Base-by-base conservation (phyloP, 2,329 filamentous ascomycete species). In the Chaetothyriales sp. region DNA sequence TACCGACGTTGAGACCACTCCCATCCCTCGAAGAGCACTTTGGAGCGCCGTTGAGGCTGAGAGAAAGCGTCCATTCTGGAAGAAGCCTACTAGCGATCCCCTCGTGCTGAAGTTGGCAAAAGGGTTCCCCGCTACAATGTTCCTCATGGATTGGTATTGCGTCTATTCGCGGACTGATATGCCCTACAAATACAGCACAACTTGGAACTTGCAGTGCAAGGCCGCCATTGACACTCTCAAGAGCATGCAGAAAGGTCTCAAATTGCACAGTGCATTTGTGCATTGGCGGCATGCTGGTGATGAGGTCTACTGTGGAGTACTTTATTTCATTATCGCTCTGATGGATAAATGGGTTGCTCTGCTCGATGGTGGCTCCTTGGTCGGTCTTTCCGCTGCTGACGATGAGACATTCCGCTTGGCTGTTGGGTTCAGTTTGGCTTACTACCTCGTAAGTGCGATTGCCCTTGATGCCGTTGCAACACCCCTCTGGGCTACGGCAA, bases 121-220 rank as follows among this genome's bases (percentile, higher is more conserved):
- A 4, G 75, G 76, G 48, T 78, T 72, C 67, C 70, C 74, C 5
- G 70, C 73, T 0, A 77, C 75, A 4, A 67, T 75, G 28, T 78
- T 78, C 60, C 66, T 78, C 9, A 66, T 80, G 44, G 68, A 77
- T 50, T 75, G 75, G 73, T 77, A 76, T 56, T 73, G 73, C 58
- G 66, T 70, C 53, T 65, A 72, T 62, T 68, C 69, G 40, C 70
- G 72, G 58, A 70, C 69, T 0, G 71, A 71, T 43, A 64, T 70
- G 44, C 75, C 76, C 1, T 73, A 77, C 51, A 73, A 73, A 0
- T 78, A 73, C 60, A 78, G 73, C 54, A 76, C 76, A 3, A 73
- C 73, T 1, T 79, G 76, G 76, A 78, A 78, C 51, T 70, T 77
- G n/a, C 74, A 77, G 44, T 72, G 71, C 0, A 76, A 77, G 58